These are phyloP conservation scores for Phyllosticta paracitricarpa DNA, from an alignment of 2,329 filamentous ascomycete species.

Conservation along the genomic window DNA sequence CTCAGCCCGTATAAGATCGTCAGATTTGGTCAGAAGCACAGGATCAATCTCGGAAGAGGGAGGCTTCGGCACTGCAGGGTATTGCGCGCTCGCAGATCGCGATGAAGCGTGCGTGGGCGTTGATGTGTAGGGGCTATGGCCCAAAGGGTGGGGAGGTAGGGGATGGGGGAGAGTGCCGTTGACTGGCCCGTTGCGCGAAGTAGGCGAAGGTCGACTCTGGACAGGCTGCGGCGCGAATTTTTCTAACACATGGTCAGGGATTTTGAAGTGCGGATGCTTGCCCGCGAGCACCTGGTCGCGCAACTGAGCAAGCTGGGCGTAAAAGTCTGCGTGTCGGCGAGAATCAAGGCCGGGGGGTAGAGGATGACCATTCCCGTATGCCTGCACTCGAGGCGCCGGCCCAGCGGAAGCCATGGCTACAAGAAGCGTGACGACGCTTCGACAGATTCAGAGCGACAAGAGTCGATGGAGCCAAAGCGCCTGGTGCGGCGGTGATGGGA, in stretches of 20 bases:
- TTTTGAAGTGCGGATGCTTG: constrained; percentile 53
- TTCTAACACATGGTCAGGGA: constrained; percentile 44
- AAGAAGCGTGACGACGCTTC: neutral
- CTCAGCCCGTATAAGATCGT: constrained; percentile 73
- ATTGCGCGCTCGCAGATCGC: constrained; percentile 7
- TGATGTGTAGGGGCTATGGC: constrained; percentile 14
- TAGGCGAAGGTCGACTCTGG: constrained; percentile 12
- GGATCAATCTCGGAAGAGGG: constrained; percentile 64
- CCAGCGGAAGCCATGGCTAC: constrained; percentile 9
- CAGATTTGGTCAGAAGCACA: constrained; percentile 76
- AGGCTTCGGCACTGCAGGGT: constrained; percentile 24
- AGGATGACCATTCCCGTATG: constrained; percentile 22
- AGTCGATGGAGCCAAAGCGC: constrained; percentile 4
- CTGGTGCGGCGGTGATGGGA: constrained; percentile 1
- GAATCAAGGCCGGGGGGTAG: constrained; percentile 16
- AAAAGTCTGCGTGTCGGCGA: constrained; percentile 42
- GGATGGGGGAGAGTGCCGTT: constrained; percentile 3
- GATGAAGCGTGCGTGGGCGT: constrained; percentile 8
- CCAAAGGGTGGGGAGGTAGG: constrained; percentile 1
- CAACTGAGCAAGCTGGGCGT: constrained; percentile 71
- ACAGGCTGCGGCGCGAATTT: constrained; percentile 21
- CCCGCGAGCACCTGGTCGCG: constrained; percentile 74
- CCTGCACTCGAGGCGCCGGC: constrained; percentile 16
- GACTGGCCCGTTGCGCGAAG: constrained; percentile 13
- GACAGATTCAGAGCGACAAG: neutral